phyloP scores from a whole-genome alignment of 148 eudicot species.

The Polygonum maritimum region DNA sequence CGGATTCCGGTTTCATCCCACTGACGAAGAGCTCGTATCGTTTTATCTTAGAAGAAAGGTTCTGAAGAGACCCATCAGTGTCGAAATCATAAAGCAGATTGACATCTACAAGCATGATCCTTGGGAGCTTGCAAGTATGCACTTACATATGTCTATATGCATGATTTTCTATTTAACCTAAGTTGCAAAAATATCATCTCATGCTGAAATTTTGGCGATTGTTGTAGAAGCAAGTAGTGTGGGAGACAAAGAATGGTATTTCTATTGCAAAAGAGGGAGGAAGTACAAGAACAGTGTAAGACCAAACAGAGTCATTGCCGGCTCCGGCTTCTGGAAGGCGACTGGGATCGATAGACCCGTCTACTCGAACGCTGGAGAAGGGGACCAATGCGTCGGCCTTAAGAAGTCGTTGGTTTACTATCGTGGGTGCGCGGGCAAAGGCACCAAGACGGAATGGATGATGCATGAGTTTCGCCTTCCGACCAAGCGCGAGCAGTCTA shows the following conservation, averaged over 20 bases:
- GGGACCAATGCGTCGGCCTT: conserved; percentile 50
- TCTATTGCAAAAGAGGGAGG: conserved; percentile 87
- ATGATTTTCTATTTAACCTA: background rate
- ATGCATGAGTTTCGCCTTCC: conserved; percentile 98
- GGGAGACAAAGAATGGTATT: conserved; percentile 92
- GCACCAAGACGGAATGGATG: conserved; percentile 93
- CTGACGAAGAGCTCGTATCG: conserved; percentile 82
- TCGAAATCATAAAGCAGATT: conserved; percentile 68
- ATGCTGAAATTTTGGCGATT: too few relatives aligned
- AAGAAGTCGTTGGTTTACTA: conserved; percentile 88
- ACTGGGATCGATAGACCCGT: conserved; percentile 75
- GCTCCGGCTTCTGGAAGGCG: conserved; percentile 94
- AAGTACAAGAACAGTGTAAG: conserved; percentile 82
- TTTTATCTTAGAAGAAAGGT: conserved; percentile 72
- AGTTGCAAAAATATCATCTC: too few relatives aligned
- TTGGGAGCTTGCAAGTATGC: conserved; percentile 92
- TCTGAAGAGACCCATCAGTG: conserved; percentile 43
- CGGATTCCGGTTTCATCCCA: conserved; percentile 84
- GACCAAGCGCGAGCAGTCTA: conserved; percentile 9
- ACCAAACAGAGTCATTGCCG: conserved; percentile 71
- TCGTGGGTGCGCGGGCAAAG: conserved; percentile 77
- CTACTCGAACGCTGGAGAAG: conserved; percentile 32
- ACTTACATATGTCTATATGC: background rate
- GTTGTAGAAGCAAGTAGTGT: conserved; percentile 47
- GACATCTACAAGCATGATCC: conserved; percentile 93